Evolutionary conservation across 2,329 filamentous ascomycete genomes (phyloP).

Genomic region (Colletotrichum viniferum): DNA sequence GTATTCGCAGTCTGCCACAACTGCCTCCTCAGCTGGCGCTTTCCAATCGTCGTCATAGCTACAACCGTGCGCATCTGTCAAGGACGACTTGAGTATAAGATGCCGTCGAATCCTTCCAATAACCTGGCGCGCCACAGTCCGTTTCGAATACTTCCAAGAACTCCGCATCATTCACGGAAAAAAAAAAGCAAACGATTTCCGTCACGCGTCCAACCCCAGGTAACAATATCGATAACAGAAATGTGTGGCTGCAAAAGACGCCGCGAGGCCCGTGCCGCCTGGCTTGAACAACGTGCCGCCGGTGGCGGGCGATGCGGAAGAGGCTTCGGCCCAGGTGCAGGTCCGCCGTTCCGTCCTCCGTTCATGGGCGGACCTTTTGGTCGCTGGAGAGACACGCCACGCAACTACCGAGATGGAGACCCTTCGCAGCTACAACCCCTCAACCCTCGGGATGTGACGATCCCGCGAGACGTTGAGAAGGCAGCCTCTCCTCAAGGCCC

Average conservation of each 20-base stretch:
- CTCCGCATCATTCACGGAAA: background rate
- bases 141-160: background rate
- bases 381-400: background rate
- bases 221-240: background rate
- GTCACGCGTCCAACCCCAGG: background rate
- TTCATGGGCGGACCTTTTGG: background rate
- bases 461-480: background rate
- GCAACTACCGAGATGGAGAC: background rate
- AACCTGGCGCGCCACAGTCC: background rate
- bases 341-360: background rate
- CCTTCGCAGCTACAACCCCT: background rate
- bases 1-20: background rate
- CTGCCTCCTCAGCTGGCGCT: background rate
- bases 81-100: background rate
- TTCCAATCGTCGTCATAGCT: background rate
- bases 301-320: background rate
- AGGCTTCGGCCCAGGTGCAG: background rate
- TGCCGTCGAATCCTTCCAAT: background rate
- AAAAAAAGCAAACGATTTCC: background rate
- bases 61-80: background rate
- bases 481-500: background rate
- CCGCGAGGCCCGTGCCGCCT: conserved; percentile 13
- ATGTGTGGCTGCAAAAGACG: conserved; percentile 10
- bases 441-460: background rate
- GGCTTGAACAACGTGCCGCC: conserved; percentile 8